Conservation (phyloP, 441 rosid genomes). For the Manihot esculenta region DNA sequence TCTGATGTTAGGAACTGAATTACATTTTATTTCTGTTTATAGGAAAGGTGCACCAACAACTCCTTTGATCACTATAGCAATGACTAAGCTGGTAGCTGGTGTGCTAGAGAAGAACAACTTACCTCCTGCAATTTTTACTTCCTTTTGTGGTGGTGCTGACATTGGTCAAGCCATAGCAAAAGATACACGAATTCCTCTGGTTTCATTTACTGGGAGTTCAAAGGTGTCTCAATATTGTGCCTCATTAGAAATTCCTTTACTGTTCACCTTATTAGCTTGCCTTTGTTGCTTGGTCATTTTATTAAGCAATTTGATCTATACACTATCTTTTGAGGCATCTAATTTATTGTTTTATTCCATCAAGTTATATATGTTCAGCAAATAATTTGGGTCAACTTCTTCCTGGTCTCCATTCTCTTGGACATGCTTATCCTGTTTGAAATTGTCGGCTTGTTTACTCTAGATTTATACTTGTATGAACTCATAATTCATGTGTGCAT, state of each 20-base stretch:
- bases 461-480: not conserved
- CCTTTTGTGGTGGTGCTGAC: conserved; percentile 93
- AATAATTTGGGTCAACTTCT: not conserved
- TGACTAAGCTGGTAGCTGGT: conserved; percentile 78
- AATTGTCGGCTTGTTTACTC: not conserved
- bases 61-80: conserved; percentile 86
- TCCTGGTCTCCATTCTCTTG: not conserved
- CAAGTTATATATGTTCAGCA: not conserved
- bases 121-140: conserved; percentile 90
- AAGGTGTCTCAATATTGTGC: conserved; percentile 45
- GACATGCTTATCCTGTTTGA: not conserved
- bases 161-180: conserved; percentile 90
- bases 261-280: not conserved
- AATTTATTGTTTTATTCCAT: not conserved
- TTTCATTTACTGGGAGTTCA: conserved; percentile 95
- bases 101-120: conserved; percentile 87
- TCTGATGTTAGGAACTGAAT: conserved; percentile 51
- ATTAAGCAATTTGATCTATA: not conserved
- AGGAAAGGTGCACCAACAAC: conserved; percentile 99
- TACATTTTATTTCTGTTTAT: conserved; percentile 17
- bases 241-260: not conserved
- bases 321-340: not conserved
- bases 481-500: no score
- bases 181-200: conserved; percentile 72
- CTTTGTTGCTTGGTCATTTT: not conserved